Evolutionary conservation across 2,329 filamentous ascomycete genomes (phyloP).

Genomic region (Fusarium sp.): DNA sequence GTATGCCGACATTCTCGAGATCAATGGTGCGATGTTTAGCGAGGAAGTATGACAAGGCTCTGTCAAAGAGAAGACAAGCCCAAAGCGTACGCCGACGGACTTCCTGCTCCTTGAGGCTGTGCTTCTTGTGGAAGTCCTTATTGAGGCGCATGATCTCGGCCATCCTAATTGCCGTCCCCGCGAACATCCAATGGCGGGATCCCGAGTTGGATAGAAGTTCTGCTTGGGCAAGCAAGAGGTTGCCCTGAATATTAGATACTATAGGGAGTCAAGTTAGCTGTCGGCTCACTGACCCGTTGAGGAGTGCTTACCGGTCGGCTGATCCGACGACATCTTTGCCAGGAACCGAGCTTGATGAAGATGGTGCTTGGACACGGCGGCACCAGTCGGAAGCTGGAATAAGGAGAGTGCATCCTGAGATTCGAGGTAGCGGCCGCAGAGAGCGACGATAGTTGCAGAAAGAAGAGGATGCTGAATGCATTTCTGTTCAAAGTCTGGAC

Average conservation of each 20-base stretch:
- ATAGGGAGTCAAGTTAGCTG: neutral
- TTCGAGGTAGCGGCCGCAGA: neutral
- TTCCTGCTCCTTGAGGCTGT: slow-evolving; percentile 37
- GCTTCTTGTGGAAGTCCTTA: slow-evolving; percentile 37
- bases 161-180: slow-evolving; percentile 38
- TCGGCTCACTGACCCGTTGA: neutral
- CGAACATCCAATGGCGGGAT: slow-evolving; percentile 36
- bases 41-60: neutral
- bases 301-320: neutral
- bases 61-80: slow-evolving; percentile 24
- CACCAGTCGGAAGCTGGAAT: neutral
- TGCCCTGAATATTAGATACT: slow-evolving; percentile 32
- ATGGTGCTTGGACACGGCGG: neutral
- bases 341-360: neutral
- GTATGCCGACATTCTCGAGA: neutral
- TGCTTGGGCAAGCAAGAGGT: slow-evolving; percentile 31
- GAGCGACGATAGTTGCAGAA: neutral
- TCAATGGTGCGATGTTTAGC: neutral
- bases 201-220: slow-evolving; percentile 37
- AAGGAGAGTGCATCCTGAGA: neutral
- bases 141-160: slow-evolving; percentile 41
- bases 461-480: slow-evolving; percentile 22
- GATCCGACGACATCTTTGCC: neutral
- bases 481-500: slow-evolving; percentile 32
- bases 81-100: slow-evolving; percentile 42